Evolutionary conservation across 2,329 filamentous ascomycete genomes (phyloP).

Genomic region (Ophiostoma australiae): DNA sequence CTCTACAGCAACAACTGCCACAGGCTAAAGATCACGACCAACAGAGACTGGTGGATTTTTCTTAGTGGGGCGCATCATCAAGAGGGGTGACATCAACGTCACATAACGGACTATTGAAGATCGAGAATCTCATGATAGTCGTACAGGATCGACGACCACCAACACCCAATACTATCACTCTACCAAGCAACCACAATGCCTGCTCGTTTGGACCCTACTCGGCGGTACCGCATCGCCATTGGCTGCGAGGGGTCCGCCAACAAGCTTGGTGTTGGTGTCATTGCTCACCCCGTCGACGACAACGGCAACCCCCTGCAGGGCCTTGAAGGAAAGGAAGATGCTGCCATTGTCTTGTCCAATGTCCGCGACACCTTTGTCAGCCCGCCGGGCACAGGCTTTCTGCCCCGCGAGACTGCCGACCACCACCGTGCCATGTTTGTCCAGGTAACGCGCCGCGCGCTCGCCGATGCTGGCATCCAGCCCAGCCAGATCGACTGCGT

Average conservation of each 20-base stretch:
- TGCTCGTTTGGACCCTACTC: conserved; percentile 27
- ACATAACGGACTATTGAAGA: neutral
- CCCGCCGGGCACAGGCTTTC: conserved; percentile 87
- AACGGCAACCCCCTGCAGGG: conserved; percentile 20
- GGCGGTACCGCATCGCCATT: conserved; percentile 48
- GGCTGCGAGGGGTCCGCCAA: conserved; percentile 89
- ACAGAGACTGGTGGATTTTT: neutral
- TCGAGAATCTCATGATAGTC: neutral
- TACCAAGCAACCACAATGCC: neutral
- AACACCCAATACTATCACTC: neutral
- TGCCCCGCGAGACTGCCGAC: conserved; percentile 90
- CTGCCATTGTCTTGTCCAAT: conserved; percentile 77
- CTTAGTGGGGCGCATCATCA: conserved; percentile 6
- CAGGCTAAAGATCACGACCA: neutral
- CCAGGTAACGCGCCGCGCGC: conserved; percentile 70
- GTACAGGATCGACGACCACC: neutral
- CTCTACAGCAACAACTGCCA: neutral
- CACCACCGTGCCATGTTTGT: conserved; percentile 89
- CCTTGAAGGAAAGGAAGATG: conserved; percentile 38
- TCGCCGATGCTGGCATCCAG: conserved; percentile 61
- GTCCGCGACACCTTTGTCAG: conserved; percentile 89
- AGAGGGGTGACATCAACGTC: conserved; percentile 11
- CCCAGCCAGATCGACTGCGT: conserved; percentile 76
- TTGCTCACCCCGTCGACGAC: conserved; percentile 59
- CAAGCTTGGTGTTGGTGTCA: conserved; percentile 92